These are phyloP conservation scores for Mycena citricolor DNA, from an alignment of 1,284 basidiomycete genomes.

Conservation along the genomic window DNA sequence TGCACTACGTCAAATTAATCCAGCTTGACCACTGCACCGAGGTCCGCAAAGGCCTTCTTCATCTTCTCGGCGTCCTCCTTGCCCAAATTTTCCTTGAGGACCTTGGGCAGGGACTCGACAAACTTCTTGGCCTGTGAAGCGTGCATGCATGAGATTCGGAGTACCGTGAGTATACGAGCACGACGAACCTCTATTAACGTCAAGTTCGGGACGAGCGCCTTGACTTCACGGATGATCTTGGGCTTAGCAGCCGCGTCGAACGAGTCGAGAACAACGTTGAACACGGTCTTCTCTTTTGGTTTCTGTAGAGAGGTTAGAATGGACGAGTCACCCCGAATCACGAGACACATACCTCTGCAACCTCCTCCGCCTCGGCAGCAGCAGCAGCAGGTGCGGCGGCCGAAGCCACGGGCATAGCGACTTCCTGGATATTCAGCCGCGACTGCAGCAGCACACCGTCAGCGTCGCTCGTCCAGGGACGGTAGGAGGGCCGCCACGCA, in stretches of 20 bases:
- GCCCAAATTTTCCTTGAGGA: slow-evolving; percentile 92
- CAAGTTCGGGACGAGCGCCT: slow-evolving; percentile 91
- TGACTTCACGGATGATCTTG: slow-evolving; percentile 98
- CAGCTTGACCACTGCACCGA: slow-evolving; percentile 87
- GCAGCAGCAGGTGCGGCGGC: slow-evolving; percentile 60
- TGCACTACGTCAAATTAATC: slow-evolving; percentile 66
- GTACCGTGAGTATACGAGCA: slow-evolving; percentile 12
- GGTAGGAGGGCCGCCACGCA: slow-evolving; percentile 33
- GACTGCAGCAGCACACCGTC: slow-evolving; percentile 48
- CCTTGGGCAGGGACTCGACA: slow-evolving; percentile 93
- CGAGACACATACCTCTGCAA: slow-evolving; percentile 54
- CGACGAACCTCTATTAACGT: slow-evolving; percentile 90
- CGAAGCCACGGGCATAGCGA: slow-evolving; percentile 86
- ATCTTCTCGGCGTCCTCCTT: slow-evolving; percentile 99
- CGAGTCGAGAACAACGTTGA: slow-evolving; percentile 92
- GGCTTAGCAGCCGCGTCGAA: slow-evolving; percentile 91
- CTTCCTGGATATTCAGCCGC: slow-evolving; percentile 96
- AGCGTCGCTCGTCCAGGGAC: slow-evolving; percentile 4
- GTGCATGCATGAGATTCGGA: slow-evolving; percentile 11
- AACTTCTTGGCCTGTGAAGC: slow-evolving; percentile 93
- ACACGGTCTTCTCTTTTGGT: slow-evolving; percentile 98
- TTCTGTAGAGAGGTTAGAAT: slow-evolving; percentile 51
- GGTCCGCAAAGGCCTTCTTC: slow-evolving; percentile 84
- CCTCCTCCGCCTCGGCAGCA: slow-evolving; percentile 60
- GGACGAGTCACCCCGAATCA: not conserved